Evolutionary conservation across 106 monocot species (phyloP).

Genomic region (Alisma plantagoaquatica): DNA sequence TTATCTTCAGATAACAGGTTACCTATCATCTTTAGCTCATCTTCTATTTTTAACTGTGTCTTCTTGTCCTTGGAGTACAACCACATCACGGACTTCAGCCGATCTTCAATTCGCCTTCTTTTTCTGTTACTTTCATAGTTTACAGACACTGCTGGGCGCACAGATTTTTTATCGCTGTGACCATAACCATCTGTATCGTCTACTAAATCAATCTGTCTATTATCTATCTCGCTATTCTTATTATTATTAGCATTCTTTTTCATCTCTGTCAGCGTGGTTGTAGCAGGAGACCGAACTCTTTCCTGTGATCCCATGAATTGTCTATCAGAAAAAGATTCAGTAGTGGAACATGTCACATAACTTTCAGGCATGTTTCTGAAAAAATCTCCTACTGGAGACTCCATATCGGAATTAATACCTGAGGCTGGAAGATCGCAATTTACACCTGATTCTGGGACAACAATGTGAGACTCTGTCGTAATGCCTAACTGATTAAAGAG

Average conservation of each 20-base stretch:
- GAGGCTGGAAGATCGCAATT: slow-evolving; percentile 4
- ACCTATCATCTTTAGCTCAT: neutral
- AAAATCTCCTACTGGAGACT: slow-evolving; percentile 22
- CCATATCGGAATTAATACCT: slow-evolving; percentile 28
- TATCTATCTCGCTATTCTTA: too few relatives aligned
- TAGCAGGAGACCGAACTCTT: slow-evolving; percentile 35
- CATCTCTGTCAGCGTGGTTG: slow-evolving; percentile 24
- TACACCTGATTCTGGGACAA: slow-evolving; percentile 4
- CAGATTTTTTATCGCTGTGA: too few relatives aligned
- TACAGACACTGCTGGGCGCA: too few relatives aligned
- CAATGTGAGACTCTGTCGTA: too few relatives aligned
- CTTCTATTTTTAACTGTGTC: neutral
- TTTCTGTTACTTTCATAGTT: slow-evolving; percentile 14
- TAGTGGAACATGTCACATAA: slow-evolving; percentile 24
- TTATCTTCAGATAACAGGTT: neutral
- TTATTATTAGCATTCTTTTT: too few relatives aligned
- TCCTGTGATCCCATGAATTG: slow-evolving; percentile 85
- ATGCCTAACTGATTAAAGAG: too few relatives aligned
- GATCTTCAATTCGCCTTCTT: slow-evolving; percentile 27
- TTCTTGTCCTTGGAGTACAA: slow-evolving; percentile 5
- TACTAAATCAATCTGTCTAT: too few relatives aligned
- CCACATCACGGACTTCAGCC: slow-evolving; percentile 8
- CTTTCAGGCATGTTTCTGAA: slow-evolving; percentile 20
- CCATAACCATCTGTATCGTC: too few relatives aligned
- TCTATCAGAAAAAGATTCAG: slow-evolving; percentile 43